Base-by-base conservation (phyloP, 768 basidiomycete species). In the Mycena leptocephala region DNA sequence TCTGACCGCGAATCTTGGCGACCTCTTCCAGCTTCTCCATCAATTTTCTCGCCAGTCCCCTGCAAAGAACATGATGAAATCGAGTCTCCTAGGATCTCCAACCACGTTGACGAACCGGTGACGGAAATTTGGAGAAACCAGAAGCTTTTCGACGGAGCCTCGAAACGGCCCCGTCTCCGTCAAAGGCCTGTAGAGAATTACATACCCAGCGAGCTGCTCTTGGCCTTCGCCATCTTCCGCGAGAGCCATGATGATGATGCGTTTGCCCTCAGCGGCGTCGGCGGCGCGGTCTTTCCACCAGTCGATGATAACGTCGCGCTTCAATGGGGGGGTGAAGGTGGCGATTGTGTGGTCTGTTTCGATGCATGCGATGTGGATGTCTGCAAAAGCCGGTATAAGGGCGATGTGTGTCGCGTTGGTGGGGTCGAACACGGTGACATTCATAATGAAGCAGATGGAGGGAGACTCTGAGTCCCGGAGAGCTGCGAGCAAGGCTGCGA, bases 41-140 rank as follows among this genome's bases (percentile, higher is more conserved):
- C 26, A 76, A 30, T 35, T 53, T 58, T n/a, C 56, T 30, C 16
- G 70, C 75, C 20, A 76, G 33, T 3, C 70, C 75, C 3, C 75
- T 72, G 20, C 7, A 70, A 35, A 1, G n/a, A 13, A 11, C 7
- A 32, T 43, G 6, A 33, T 6, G 14, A 24, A 26, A 6, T 37
- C 35, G 6, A 6, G 7, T 37, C 35, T 37, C 13, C 35, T 24
- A 22, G 3, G 59, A 22, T 16, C 20, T 18, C 1, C 1, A 3
- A n/a, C 32, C 5, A 41, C 13, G 3, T 30, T 1, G 55, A 65
- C 76, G 8, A 41, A 77, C 76, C 65, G 43, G 4, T 68, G 61
- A 10, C 72, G 72, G 62, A 70, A 77, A 20, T 66, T 33, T 3
- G 72, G 76, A 30, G 76, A 77, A 2, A 77, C 76, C 8, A 77